Evolutionary conservation across 257 asterid genomes (phyloP), one percentile per base, ranked within the genome.

Genomic region (Linderniella brevidens): DNA sequence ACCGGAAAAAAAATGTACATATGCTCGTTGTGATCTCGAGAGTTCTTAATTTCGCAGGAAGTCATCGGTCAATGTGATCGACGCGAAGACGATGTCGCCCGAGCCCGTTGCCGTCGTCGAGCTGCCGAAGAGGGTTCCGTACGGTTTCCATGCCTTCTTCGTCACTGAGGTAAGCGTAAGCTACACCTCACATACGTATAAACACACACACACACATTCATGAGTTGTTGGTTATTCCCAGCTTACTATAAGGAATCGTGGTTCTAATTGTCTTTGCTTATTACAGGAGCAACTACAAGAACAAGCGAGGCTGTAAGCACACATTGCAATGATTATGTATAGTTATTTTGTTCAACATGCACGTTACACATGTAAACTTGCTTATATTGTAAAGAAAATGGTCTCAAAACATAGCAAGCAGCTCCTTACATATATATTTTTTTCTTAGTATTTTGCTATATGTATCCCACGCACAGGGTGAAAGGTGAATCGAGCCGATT

Each of bases 121-220:
- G 44, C 70, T 87, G 19, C 95, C 95, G 16, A 70, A 54, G 48
- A 63, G 97, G 67, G 97, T 87, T 58, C 97, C 97, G 4, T 83
- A 79, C 41, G 97, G 97, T 14, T 87, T 87, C 71, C 95, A 87
- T 63, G 97, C 97, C 62, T 80, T 87, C 68, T 87, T 87, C 35
- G 92, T 87, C 56, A 73, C 85, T 7, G 93, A 83, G 93, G 97
- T 80, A 36, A 36, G 15, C 17, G 6, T 25, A 25, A 25, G 32
- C 3, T 25, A 25, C n/a, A n/a, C n/a, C n/a, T n/a, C n/a, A n/a
- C n/a, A n/a, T n/a, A n/a, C n/a, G n/a, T n/a, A n/a, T n/a, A n/a
- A n/a, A n/a, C n/a, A n/a, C 6, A 25, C 32, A 6, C 32, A 25
- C 32, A 25, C 4, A 3, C 4, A 25, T 25, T 25, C 3, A 25